These are phyloP conservation scores for Metarhizium album DNA, from an alignment of 2,329 filamentous ascomycete species.

Conservation along the genomic window DNA sequence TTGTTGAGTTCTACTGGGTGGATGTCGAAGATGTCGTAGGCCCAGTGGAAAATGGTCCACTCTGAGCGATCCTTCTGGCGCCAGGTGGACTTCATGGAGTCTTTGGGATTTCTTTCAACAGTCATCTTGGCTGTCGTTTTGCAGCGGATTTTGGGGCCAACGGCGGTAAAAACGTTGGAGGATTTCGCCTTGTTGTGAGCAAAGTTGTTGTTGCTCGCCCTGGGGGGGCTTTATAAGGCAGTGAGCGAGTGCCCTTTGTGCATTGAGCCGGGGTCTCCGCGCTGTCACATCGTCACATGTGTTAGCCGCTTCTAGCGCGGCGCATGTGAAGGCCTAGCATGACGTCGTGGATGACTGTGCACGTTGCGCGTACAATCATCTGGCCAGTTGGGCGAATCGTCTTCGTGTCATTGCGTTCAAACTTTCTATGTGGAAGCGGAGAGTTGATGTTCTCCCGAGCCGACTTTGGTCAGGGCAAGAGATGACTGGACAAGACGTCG, in stretches of 20 bases:
- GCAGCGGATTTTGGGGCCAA: too few relatives aligned
- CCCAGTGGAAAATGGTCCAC: constrained; percentile 6
- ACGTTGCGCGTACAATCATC: background rate
- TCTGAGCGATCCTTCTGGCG: constrained; percentile 5
- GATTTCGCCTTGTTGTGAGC: background rate
- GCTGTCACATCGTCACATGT: background rate
- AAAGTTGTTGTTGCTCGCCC: too few relatives aligned
- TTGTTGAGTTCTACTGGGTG: constrained; percentile 4
- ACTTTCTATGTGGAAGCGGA: too few relatives aligned
- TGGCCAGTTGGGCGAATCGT: background rate
- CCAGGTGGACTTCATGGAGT: constrained; percentile 9
- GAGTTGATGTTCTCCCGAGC: too few relatives aligned
- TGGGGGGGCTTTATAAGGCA: background rate
- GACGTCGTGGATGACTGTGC: background rate
- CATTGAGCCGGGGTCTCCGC: too few relatives aligned
- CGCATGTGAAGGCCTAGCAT: background rate
- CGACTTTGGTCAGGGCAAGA: too few relatives aligned
- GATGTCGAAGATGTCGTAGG: constrained; percentile 5
- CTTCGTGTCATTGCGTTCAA: background rate
- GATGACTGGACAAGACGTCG: too few relatives aligned
- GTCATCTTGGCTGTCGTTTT: background rate
- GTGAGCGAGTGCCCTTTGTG: too few relatives aligned
- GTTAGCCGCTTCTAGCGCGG: background rate
- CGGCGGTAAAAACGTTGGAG: background rate
- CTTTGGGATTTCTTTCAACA: background rate